A percentile compares a stretch with the other conserved stretches of the same genome.
These are phyloP conservation scores for Alternaria metachromatica DNA, from an alignment of 2,329 filamentous ascomycete species.

Conservation along the genomic window DNA sequence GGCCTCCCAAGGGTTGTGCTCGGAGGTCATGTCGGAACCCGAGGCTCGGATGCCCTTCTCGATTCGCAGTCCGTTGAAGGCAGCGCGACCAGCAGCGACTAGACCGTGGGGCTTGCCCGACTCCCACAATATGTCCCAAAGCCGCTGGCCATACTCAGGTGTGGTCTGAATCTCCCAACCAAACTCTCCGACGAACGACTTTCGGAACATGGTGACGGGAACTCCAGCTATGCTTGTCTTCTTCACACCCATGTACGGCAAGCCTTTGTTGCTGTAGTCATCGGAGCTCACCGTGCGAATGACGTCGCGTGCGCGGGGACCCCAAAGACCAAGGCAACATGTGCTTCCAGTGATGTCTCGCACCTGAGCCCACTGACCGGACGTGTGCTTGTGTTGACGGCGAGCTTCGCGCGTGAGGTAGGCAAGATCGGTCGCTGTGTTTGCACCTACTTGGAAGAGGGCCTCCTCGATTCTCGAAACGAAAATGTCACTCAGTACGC, in stretches of 20 bases:
- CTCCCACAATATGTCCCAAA: conserved; percentile 66
- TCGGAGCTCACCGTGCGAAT: conserved; percentile 55
- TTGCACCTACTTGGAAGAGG: conserved; percentile 63
- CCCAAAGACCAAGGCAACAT: conserved; percentile 69
- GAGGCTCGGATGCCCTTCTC: conserved; percentile 66
- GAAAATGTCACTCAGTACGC: conserved; percentile 64
- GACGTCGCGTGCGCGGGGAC: conserved; percentile 62
- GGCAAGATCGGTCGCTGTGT: conserved; percentile 61
- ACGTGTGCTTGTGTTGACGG: conserved; percentile 51
- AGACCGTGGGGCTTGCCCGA: conserved; percentile 63
- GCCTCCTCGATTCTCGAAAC: conserved; percentile 60
- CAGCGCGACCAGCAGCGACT: conserved; percentile 64
- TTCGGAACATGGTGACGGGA: conserved; percentile 62
- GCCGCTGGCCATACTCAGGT: conserved; percentile 62
- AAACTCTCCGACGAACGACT: conserved; percentile 67
- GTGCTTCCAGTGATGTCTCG: conserved; percentile 66
- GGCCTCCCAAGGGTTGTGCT: conserved; percentile 67
- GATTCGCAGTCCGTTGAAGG: conserved; percentile 65
- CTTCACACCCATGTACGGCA: conserved; percentile 61
- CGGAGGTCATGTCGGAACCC: conserved; percentile 65
- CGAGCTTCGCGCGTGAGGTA: conserved; percentile 64
- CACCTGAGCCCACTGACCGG: conserved; percentile 58
- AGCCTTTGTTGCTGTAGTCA: conserved; percentile 54
- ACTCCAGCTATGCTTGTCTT: conserved; percentile 60
- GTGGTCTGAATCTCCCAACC: conserved; percentile 70